Conservation (phyloP, 139 green algal genomes). For the Parachlorella kessleri region DNA sequence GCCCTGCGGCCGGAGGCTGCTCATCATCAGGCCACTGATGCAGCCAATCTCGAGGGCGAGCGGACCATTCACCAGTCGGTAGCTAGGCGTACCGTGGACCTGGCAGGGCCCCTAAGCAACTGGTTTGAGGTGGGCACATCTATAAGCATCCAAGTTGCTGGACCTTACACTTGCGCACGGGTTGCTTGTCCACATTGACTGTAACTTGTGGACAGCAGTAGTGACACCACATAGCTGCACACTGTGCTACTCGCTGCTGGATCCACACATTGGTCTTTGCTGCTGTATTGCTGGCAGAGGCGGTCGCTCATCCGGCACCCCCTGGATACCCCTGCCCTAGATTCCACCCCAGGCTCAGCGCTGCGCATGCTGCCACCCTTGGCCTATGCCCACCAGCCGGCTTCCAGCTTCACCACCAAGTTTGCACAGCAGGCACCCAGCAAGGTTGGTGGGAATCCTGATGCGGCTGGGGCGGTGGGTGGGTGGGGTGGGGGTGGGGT, state of each 20-base stretch:
- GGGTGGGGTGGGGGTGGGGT: not conserved
- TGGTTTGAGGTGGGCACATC: slow-evolving; percentile 33
- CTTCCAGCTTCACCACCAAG: slow-evolving; percentile 70
- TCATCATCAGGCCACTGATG: not conserved
- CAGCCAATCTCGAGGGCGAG: slow-evolving; percentile 51
- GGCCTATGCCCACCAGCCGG: slow-evolving; percentile 70
- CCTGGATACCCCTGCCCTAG: slow-evolving; percentile 20
- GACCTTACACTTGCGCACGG: too few relatives aligned
- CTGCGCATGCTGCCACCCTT: slow-evolving; percentile 68
- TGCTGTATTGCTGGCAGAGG: not conserved
- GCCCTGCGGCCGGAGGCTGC: slow-evolving; percentile 30
- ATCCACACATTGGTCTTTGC: too few relatives aligned
- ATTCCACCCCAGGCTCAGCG: slow-evolving; percentile 32
- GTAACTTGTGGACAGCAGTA: too few relatives aligned
- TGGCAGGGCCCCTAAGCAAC: slow-evolving; percentile 34
- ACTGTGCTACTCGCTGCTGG: too few relatives aligned
- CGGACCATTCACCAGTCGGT: slow-evolving; percentile 48
- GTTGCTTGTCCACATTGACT: too few relatives aligned
- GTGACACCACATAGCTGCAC: too few relatives aligned
- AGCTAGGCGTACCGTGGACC: slow-evolving; percentile 50
- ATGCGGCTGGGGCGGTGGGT: too few relatives aligned
- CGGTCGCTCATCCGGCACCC: not conserved
- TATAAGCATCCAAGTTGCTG: too few relatives aligned
- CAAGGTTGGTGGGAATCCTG: slow-evolving; percentile 66
- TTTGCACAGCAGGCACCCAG: slow-evolving; percentile 83